A percentile compares a stretch with the other conserved stretches of the same genome.
Evolutionary conservation across 345 rosid species (phyloP).

Genomic region (Pistacia vera): DNA sequence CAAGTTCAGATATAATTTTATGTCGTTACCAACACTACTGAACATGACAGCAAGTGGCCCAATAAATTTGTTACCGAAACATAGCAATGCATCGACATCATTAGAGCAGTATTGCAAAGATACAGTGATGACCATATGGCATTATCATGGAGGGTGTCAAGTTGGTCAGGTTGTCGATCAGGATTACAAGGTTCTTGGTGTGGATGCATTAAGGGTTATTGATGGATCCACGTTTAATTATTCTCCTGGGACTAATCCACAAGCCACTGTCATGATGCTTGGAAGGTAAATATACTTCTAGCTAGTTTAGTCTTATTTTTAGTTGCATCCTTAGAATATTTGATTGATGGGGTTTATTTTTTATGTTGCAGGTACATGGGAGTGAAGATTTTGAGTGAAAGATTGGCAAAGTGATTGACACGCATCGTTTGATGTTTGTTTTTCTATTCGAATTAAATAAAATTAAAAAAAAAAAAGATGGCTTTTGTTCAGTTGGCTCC

Average conservation of each 20-base stretch:
- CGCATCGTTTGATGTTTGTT: background rate
- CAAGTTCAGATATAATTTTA: slow-evolving; percentile 32
- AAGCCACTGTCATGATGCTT: slow-evolving; percentile 98
- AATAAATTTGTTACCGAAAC: slow-evolving; percentile 67
- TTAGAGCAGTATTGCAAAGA: slow-evolving; percentile 72
- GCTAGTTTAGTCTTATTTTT: too few species aligned
- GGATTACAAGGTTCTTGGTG: slow-evolving; percentile 69
- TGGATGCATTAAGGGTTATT: slow-evolving; percentile 61
- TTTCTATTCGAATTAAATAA: background rate
- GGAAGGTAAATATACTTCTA: slow-evolving; percentile 58
- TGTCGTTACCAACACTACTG: slow-evolving; percentile 41
- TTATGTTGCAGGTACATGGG: slow-evolving; percentile 62
- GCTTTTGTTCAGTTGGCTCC: background rate
- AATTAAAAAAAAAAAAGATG: background rate
- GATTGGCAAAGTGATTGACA: slow-evolving; percentile 25
- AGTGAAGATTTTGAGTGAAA: slow-evolving; percentile 43
- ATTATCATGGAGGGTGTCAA: slow-evolving; percentile 90
- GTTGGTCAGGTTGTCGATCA: slow-evolving; percentile 74
- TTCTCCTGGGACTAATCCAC: slow-evolving; percentile 94
- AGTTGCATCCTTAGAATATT: background rate
- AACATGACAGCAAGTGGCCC: slow-evolving; percentile 56
- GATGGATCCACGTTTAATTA: slow-evolving; percentile 78
- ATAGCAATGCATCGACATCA: slow-evolving; percentile 45
- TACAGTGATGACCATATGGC: slow-evolving; percentile 95
- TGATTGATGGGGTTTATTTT: background rate